Conservation (phyloP, 305 asterid genomes). For the Solanum hybrid region DNA sequence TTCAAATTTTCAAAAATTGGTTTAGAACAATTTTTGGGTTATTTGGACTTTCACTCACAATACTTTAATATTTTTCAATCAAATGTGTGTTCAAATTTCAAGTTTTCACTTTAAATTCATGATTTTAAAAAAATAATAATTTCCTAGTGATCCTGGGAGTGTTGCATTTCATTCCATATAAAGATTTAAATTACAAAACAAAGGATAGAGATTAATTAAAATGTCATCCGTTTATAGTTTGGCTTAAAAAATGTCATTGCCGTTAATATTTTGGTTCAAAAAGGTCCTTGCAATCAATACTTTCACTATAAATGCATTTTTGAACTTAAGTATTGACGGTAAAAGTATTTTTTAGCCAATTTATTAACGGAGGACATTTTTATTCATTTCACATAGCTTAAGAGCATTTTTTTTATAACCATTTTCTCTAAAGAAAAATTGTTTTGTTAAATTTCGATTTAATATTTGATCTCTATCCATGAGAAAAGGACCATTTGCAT, state of each 20-base stretch:
- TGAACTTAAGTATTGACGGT: too few relatives aligned
- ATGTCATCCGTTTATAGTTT: too few relatives aligned
- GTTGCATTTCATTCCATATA: neutral
- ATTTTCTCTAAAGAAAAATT: neutral
- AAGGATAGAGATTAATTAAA: neutral
- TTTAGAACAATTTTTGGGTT: neutral
- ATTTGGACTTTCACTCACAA: neutral
- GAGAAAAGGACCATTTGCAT: neutral
- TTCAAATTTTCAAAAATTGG: neutral
- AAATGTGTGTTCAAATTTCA: neutral
- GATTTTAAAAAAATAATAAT: rapidly evolving
- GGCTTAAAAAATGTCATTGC: neutral
- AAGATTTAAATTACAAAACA: neutral
- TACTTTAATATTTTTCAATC: too few relatives aligned
- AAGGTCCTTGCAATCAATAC: neutral
- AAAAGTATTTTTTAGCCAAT: too few relatives aligned
- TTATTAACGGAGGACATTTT: too few relatives aligned
- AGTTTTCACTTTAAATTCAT: neutral
- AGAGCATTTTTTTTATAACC: too few relatives aligned
- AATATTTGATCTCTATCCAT: neutral
- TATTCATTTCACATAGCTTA: too few relatives aligned
- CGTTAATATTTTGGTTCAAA: too few relatives aligned
- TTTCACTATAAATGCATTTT: too few relatives aligned
- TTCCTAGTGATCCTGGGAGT: neutral
- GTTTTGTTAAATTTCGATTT: neutral